phyloP scores from a whole-genome alignment of 495 filamentous ascomycete genomes.

The Xylaria scruposa region DNA sequence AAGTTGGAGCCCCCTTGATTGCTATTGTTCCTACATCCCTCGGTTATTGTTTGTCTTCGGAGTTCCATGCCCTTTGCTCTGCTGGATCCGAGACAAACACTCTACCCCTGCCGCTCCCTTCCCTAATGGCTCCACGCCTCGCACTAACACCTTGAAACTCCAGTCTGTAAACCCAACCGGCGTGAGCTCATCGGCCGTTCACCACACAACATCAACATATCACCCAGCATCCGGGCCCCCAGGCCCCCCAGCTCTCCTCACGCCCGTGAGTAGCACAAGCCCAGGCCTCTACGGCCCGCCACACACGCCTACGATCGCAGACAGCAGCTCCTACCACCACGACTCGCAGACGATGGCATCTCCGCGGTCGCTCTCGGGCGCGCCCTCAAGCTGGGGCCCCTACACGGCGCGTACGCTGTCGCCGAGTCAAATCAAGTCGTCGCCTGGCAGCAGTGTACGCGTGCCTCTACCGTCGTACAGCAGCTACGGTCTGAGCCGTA shows the following conservation, averaged over 20 bases:
- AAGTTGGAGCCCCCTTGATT: slow-evolving; percentile 23
- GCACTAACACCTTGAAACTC: slow-evolving; percentile 10
- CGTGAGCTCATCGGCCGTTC: slow-evolving; percentile 41
- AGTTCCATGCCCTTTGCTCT: background rate
- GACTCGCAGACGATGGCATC: slow-evolving; percentile 50
- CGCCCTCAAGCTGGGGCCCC: slow-evolving; percentile 42
- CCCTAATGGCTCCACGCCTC: background rate
- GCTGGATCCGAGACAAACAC: background rate
- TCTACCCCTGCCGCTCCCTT: background rate
- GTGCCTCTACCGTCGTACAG: slow-evolving; percentile 43
- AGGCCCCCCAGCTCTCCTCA: slow-evolving; percentile 35
- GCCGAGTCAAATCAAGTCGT: slow-evolving; percentile 44
- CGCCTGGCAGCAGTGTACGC: slow-evolving; percentile 35
- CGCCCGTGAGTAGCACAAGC: slow-evolving; percentile 44
- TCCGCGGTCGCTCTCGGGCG: slow-evolving; percentile 49
- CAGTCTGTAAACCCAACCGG: slow-evolving; percentile 42
- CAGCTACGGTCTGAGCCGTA: slow-evolving; percentile 35
- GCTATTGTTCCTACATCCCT: background rate
- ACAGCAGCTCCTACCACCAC: slow-evolving; percentile 36
- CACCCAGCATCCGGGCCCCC: slow-evolving; percentile 16
- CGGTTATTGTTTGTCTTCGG: background rate
- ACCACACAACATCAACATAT: slow-evolving; percentile 32
- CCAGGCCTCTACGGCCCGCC: slow-evolving; percentile 45
- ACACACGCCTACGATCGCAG: slow-evolving; percentile 47
- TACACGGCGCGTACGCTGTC: slow-evolving; percentile 50